These are phyloP conservation scores for Syncephalastrum racemosum DNA, from an alignment of 371 early-diverging fungal genomes.

Conservation along the genomic window DNA sequence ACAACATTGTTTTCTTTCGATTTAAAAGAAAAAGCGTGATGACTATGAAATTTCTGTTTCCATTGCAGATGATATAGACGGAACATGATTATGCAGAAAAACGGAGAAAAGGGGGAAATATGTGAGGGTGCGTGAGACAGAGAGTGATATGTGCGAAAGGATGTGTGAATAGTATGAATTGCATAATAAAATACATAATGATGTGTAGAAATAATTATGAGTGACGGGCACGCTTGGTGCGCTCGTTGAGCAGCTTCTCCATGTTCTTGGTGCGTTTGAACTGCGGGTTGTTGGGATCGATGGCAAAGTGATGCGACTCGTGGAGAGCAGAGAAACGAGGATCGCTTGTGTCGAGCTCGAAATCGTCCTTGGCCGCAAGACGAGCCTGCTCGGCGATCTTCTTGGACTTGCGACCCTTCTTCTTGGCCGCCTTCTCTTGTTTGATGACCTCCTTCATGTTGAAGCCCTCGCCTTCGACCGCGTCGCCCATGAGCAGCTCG, in stretches of 20 bases:
- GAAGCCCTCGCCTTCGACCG: conserved; percentile 66
- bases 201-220: too few species aligned
- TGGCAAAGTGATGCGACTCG: conserved; percentile 87
- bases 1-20: too few species aligned
- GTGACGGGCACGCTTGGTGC: conserved; percentile 20
- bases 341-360: conserved; percentile 83
- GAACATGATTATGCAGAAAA: too few species aligned
- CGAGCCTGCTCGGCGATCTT: conserved; percentile 31
- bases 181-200: too few species aligned
- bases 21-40: too few species aligned
- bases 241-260: conserved; percentile 73
- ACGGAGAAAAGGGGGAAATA: too few species aligned
- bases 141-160: too few species aligned
- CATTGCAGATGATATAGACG: too few species aligned
- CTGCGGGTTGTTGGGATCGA: conserved; percentile 94
- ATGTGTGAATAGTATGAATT: too few species aligned
- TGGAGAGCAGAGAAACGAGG: conserved; percentile 84
- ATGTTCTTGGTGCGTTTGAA: conserved; percentile 95
- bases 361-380: conserved; percentile 67
- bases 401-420: conserved; percentile 57
- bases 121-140: too few species aligned
- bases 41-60: too few species aligned
- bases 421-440: conserved; percentile 87
- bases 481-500: conserved; percentile 77
- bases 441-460: conserved; percentile 87